A percentile compares a stretch with the other conserved stretches of the same genome.
phyloP scores from a whole-genome alignment of 2,329 filamentous ascomycete genomes.

The Phaeosphaeriaceae sp. region DNA sequence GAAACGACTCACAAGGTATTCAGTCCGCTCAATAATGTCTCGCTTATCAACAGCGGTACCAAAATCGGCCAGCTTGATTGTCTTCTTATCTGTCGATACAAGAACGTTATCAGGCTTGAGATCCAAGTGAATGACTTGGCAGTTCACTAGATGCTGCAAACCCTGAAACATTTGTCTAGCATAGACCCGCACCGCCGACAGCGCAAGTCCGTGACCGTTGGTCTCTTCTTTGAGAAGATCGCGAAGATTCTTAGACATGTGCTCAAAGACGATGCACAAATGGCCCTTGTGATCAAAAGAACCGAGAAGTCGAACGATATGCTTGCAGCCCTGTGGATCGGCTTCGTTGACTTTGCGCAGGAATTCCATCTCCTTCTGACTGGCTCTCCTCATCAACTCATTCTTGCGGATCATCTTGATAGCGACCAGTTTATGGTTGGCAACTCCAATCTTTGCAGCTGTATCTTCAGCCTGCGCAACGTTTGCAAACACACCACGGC shows the following conservation, averaged over 20 bases:
- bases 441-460: conserved; percentile 47
- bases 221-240: conserved; percentile 91
- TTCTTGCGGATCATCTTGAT: conserved; percentile 99
- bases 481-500: conserved; percentile 94
- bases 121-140: conserved; percentile 93
- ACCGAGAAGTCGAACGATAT: conserved; percentile 85
- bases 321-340: conserved; percentile 88
- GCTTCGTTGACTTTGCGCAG: conserved; percentile 83
- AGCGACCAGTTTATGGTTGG: conserved; percentile 70
- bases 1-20: conserved; percentile 95
- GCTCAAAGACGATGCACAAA: conserved; percentile 96
- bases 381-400: conserved; percentile 89
- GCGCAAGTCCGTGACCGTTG: conserved; percentile 83
- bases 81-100: conserved; percentile 61
- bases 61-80: conserved; percentile 94
- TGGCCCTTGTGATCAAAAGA: conserved; percentile 94
- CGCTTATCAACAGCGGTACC: conserved; percentile 93
- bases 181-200: conserved; percentile 85
- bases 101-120: conserved; percentile 98
- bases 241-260: conserved; percentile 81
- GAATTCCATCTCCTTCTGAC: conserved; percentile 93
- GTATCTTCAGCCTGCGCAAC: conserved; percentile 76
- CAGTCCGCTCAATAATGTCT: conserved; percentile 84
- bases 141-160: conserved; percentile 84
- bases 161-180: conserved; percentile 94